A percentile compares a stretch with the other conserved stretches of the same genome.
These are phyloP conservation scores for Quercus parvula DNA, from an alignment of 306 rosid genomes.

Conservation along the genomic window DNA sequence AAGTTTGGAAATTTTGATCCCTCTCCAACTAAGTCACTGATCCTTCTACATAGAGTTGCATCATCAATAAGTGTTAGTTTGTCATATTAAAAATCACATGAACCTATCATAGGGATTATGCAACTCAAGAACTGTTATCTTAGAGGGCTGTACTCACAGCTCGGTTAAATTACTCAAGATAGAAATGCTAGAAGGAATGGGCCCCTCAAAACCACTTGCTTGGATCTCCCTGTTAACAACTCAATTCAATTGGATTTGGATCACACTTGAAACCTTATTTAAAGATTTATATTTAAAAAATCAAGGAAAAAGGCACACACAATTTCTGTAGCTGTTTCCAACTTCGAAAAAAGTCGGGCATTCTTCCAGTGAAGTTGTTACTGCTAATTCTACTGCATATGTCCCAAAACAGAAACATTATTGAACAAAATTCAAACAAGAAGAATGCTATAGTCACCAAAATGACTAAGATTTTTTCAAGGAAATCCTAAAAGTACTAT, in stretches of 20 bases:
- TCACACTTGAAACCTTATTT: neutral
- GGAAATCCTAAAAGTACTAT: neutral
- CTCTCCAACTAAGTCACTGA: conserved; percentile 24
- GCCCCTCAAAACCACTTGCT: conserved; percentile 32
- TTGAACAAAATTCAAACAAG: neutral
- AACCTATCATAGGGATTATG: neutral
- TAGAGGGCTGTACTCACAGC: conserved; percentile 21
- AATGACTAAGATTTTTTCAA: neutral
- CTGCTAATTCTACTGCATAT: conserved; percentile 23
- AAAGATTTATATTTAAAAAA: too few relatives aligned
- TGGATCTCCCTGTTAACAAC: conserved; percentile 26
- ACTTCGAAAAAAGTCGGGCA: conserved; percentile 14
- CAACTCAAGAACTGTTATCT: neutral
- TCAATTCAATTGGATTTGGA: neutral
- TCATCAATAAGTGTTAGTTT: neutral
- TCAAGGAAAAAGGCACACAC: conserved; percentile 1
- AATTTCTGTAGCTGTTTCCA: conserved; percentile 4
- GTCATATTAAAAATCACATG: neutral
- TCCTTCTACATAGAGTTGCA: conserved; percentile 23
- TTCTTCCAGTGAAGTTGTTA: conserved; percentile 33
- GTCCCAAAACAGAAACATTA: neutral
- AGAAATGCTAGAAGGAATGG: conserved; percentile 29
- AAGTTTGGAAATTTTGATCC: conserved; percentile 12
- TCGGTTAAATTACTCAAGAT: conserved; percentile 3
- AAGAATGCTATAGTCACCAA: too few relatives aligned